Percentiles rank a stretch among this genome's conserved stretches.
These are phyloP conservation scores for Hericium erinaceus DNA, from an alignment of 768 basidiomycete species.

Conservation along the genomic window DNA sequence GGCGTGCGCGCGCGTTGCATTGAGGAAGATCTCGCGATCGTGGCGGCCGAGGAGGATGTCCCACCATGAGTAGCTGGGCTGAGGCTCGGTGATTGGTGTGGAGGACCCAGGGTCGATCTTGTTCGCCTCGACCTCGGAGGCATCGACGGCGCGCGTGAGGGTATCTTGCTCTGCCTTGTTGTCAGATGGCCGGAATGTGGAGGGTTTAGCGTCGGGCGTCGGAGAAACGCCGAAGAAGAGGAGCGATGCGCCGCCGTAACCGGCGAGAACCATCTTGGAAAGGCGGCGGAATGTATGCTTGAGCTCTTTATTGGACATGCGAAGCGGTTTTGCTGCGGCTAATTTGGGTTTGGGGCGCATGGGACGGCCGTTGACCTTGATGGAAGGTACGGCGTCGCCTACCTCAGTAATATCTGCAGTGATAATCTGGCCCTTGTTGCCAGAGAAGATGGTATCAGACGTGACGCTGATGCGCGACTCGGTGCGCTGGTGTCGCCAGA, in stretches of 20 bases:
- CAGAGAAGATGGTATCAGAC: conserved; percentile 62
- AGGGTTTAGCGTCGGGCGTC: conserved; percentile 19
- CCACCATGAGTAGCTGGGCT: conserved; percentile 65
- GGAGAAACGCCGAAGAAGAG: conserved; percentile 69
- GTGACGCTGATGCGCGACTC: conserved; percentile 63
- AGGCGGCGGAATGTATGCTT: conserved; percentile 66
- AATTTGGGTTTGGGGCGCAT: neutral
- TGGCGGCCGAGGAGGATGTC: conserved; percentile 71
- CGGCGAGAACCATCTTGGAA: conserved; percentile 76
- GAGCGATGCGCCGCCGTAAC: conserved; percentile 75
- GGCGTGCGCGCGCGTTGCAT: conserved; percentile 15
- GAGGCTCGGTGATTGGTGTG: conserved; percentile 1
- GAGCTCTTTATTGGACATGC: conserved; percentile 37
- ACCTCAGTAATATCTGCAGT: conserved; percentile 73
- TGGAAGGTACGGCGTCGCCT: conserved; percentile 22
- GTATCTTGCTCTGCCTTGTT: conserved; percentile 42
- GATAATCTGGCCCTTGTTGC: conserved; percentile 61
- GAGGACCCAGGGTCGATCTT: neutral
- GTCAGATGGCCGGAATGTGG: conserved; percentile 25
- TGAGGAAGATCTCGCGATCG: conserved; percentile 76
- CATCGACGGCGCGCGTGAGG: conserved; percentile 57
- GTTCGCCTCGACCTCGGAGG: conserved; percentile 55
- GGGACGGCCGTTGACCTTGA: conserved; percentile 12
- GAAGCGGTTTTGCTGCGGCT: conserved; percentile 4
- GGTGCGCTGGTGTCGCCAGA: conserved; percentile 7